A percentile compares a stretch with the other conserved stretches of the same genome.
Conservation (phyloP, 1,284 basidiomycete species). For the Vanrija sp. region DNA sequence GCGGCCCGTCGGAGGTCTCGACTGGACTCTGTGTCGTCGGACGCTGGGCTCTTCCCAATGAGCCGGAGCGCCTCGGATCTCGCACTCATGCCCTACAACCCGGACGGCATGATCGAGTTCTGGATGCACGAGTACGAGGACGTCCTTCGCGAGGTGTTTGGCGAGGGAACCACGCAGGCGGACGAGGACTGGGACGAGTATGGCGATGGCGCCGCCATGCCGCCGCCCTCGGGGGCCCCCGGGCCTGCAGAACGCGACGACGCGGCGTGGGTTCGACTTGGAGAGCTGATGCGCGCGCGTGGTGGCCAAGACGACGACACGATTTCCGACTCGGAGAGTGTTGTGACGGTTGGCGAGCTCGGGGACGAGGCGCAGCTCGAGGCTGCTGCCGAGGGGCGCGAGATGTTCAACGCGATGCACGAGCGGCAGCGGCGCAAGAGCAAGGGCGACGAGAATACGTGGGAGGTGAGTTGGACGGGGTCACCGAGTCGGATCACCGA, state of each 20-base stretch:
- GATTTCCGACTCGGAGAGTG: slow-evolving; percentile 85
- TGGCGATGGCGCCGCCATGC: slow-evolving; percentile 8
- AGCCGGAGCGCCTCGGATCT: slow-evolving; percentile 34
- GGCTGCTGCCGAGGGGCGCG: slow-evolving; percentile 55
- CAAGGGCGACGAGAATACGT: slow-evolving; percentile 67
- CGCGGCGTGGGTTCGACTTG: slow-evolving; percentile 40
- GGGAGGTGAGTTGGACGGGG: slow-evolving; percentile 65
- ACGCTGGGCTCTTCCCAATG: slow-evolving; percentile 54
- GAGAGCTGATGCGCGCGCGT: slow-evolving; percentile 36
- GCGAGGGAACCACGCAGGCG: slow-evolving; percentile 23
- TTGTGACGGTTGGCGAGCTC: slow-evolving; percentile 78
- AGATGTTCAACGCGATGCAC: slow-evolving; percentile 53
- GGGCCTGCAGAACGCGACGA: slow-evolving; percentile 30
- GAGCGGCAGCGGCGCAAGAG: slow-evolving; percentile 34
- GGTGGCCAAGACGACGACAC: slow-evolving; percentile 48
- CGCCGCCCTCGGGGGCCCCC: slow-evolving; percentile 6
- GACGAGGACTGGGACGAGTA: slow-evolving; percentile 23
- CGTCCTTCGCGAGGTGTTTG: slow-evolving; percentile 53
- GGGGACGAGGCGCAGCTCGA: slow-evolving; percentile 62
- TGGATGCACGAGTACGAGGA: slow-evolving; percentile 57
- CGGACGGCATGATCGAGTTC: slow-evolving; percentile 53
- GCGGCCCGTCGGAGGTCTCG: slow-evolving; percentile 14
- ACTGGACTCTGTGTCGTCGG: slow-evolving; percentile 14
- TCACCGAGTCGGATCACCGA: background rate
- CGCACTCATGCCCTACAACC: slow-evolving; percentile 46